Evolutionary conservation across 208 protist species (phyloP), one percentile per base, ranked within the genome.

Genomic region (Acanthamoeba lenticulata): DNA sequence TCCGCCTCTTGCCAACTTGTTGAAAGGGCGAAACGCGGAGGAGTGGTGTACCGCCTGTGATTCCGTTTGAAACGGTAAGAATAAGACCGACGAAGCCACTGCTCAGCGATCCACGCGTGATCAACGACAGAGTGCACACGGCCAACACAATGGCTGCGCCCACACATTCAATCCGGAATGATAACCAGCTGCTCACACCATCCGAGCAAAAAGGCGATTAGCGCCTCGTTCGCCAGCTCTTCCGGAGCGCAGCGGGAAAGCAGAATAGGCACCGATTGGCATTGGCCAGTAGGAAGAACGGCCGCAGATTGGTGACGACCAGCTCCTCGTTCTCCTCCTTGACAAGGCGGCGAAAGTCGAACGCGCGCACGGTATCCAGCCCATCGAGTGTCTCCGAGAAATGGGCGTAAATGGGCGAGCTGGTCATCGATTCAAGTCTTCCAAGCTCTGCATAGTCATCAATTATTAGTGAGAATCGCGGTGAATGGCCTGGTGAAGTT

Each of bases 401-500:
- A n/a, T 85, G 74, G 17, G 44, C 74, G 40, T 52, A 55, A 24
- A 85, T 52, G 0, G 74, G 74, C 19, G 74, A 1, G 42, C 74
- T 85, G 0, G 74, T 85, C n/a, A 85, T 24, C 19, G 74, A 85
- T 11, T 52, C 42, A 2, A 85, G 74, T 40, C 74, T 27, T 24
- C 42, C 74, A 34, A 85, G 15, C 9, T 85, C 74, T 85, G 1
- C 24, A n/a, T 11, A 60, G 21, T 21, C 15, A 21, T 60, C 52
- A 27, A 11, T 27, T 11, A 60, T 60, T 60, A 21, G 52, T 60
- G 52, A 60, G 15, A 60, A 60, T 60, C 52, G 15, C 11, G 24
- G 65, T 11, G 52, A 60, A 60, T 60, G 52, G 11, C 52, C 90
- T 94, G 94, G 90, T 38, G 21, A 15, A 38, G 7, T 77, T 90